Evolutionary conservation across 73 alveolate genomes (phyloP).

Genomic region (Uronychia binucleata): DNA sequence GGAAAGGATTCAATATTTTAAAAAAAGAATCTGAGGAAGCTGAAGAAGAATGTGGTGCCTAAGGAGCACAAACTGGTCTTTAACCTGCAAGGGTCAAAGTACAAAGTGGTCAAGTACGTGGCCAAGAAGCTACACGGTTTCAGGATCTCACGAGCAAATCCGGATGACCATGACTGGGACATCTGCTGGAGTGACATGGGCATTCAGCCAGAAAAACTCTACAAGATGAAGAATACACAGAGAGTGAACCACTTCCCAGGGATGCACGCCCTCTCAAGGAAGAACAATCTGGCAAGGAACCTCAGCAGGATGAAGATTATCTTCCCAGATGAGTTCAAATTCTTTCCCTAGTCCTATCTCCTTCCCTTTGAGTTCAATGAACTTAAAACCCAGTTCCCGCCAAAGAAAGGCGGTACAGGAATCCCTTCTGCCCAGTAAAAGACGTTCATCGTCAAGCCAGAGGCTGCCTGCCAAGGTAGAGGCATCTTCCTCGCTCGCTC

Average conservation of each 20-base stretch:
- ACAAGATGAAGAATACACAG: constrained; percentile 57
- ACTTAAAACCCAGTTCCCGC: constrained; percentile 20
- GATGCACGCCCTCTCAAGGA: constrained; percentile 56
- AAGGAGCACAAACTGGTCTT: background rate
- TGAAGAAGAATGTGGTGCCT: background rate
- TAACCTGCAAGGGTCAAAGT: background rate
- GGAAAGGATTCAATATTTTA: constrained; percentile 39
- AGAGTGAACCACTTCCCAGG: constrained; percentile 69
- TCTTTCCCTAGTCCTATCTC: constrained; percentile 59
- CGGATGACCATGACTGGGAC: constrained; percentile 66
- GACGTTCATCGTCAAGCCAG: constrained; percentile 62
- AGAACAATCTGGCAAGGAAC: constrained; percentile 61
- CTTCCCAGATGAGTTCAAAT: constrained; percentile 55
- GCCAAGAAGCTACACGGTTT: constrained; percentile 18
- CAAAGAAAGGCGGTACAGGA: constrained; percentile 40
- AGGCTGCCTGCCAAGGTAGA: constrained; percentile 50
- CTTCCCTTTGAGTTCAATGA: constrained; percentile 61
- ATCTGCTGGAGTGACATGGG: constrained; percentile 61
- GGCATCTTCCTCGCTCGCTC: constrained; percentile 65
- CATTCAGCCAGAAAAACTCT: constrained; percentile 54
- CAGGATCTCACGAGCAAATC: constrained; percentile 40
- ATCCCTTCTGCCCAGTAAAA: background rate
- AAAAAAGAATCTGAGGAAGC: background rate
- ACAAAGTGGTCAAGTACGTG: background rate
- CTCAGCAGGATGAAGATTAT: constrained; percentile 40